Evolutionary conservation across 495 filamentous ascomycete species (phyloP).

Genomic region (Sordaria brevicollis): DNA sequence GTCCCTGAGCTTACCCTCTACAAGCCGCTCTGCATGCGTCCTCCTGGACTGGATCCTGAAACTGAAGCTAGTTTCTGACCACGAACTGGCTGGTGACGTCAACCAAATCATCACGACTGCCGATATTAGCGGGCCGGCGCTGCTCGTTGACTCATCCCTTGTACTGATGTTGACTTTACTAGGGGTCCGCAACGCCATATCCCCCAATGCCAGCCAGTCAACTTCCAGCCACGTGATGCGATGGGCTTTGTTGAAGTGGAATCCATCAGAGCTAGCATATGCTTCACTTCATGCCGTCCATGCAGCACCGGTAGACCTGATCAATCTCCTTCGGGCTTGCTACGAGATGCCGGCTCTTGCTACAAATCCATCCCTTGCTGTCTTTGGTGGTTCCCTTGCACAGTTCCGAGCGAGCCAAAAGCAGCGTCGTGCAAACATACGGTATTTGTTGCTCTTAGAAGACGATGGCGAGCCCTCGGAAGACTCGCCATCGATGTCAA

Average conservation of each 20-base stretch:
- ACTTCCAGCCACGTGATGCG: constrained; percentile 59
- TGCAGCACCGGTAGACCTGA: constrained; percentile 30
- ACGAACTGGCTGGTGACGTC: constrained; percentile 49
- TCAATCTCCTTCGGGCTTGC: constrained; percentile 36
- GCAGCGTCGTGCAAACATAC: constrained; percentile 16
- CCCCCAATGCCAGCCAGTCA: constrained; percentile 52
- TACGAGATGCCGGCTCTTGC: constrained; percentile 22
- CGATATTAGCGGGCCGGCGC: constrained; percentile 70
- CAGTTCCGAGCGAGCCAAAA: constrained; percentile 22
- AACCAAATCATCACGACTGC: constrained; percentile 61
- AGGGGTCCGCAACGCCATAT: constrained; percentile 47
- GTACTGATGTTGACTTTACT: constrained; percentile 58
- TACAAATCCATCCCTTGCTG: constrained; percentile 15
- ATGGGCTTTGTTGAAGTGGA: constrained; percentile 76
- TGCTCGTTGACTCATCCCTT: constrained; percentile 71
- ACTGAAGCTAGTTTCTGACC: constrained; percentile 50
- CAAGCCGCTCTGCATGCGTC: constrained; percentile 72
- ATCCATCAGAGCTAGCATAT: constrained; percentile 36
- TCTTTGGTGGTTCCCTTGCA: constrained; percentile 28
- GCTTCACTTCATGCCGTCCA: constrained; percentile 30
- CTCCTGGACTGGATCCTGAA: constrained; percentile 59
- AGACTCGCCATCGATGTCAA: background rate
- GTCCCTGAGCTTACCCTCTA: constrained; percentile 54
- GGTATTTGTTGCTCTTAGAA: constrained; percentile 33
- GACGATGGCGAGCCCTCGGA: constrained; percentile 2